These are phyloP conservation scores for Brassica juncea DNA, from an alignment of 345 rosid genomes.

Conservation along the genomic window DNA sequence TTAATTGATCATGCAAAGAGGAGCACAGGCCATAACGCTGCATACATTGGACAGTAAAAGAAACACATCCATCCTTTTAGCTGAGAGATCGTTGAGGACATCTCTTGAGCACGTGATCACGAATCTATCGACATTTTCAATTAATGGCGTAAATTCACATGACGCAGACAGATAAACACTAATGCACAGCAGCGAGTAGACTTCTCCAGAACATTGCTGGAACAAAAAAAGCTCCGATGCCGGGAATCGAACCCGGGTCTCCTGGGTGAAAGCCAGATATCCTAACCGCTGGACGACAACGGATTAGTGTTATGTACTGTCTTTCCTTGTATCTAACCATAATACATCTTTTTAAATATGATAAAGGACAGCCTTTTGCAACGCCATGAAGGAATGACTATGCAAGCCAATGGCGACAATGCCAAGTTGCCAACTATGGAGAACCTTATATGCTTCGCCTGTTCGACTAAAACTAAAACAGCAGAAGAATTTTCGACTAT, in stretches of 20 bases:
- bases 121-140: too few relatives aligned
- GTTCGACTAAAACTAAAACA: background rate
- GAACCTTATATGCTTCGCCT: background rate
- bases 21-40: too few relatives aligned
- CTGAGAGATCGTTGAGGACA: background rate
- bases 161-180: too few relatives aligned
- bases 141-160: too few relatives aligned
- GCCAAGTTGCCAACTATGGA: background rate
- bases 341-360: too few relatives aligned
- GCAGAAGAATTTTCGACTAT: background rate
- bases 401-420: background rate
- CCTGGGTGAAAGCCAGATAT: constrained; percentile 97
- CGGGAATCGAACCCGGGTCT: constrained; percentile 99
- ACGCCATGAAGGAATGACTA: background rate
- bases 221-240: constrained; percentile 54
- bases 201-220: too few relatives aligned
- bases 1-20: too few relatives aligned
- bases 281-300: constrained; percentile 99
- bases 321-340: too few relatives aligned
- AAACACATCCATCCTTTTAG: background rate
- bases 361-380: background rate
- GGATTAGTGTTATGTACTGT: constrained; percentile 26
- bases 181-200: too few relatives aligned
- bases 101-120: too few relatives aligned
- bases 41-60: too few relatives aligned